These are phyloP conservation scores for Cicer judaicum DNA, from an alignment of 306 rosid species.

Conservation along the genomic window DNA sequence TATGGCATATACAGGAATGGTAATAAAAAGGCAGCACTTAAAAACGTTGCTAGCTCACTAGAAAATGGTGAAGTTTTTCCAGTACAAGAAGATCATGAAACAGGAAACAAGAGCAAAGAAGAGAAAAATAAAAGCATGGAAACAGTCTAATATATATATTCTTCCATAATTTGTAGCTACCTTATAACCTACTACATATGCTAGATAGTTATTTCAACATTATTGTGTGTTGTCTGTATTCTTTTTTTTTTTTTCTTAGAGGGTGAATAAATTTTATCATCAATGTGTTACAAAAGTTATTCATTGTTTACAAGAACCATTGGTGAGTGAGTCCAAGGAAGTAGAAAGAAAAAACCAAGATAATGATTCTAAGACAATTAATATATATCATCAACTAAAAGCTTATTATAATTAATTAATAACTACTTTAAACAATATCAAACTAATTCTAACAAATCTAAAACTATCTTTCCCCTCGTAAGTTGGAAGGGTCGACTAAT, in stretches of 20 bases:
- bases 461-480: too few species aligned
- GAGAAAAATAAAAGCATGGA: not conserved
- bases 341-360: too few species aligned
- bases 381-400: too few species aligned
- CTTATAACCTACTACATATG: not conserved
- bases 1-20: conserved; percentile 65
- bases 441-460: too few species aligned
- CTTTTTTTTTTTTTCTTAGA: not conserved
- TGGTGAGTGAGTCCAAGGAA: too few species aligned
- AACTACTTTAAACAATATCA: too few species aligned
- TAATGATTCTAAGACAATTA: too few species aligned
- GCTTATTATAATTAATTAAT: too few species aligned
- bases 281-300: not conserved
- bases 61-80: conserved; percentile 8
- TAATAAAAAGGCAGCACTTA: conserved; percentile 40
- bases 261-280: not conserved
- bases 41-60: conserved; percentile 32
- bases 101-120: not conserved
- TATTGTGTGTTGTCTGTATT: conserved; percentile 5
- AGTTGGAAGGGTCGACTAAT: too few species aligned
- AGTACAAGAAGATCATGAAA: not conserved
- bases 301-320: too few species aligned
- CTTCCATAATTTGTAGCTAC: conserved; percentile 1
- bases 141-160: not conserved
- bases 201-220: not conserved